These are phyloP conservation scores for Eragrostis nindensis DNA, from an alignment of 176 grass and related monocot species.

Conservation along the genomic window DNA sequence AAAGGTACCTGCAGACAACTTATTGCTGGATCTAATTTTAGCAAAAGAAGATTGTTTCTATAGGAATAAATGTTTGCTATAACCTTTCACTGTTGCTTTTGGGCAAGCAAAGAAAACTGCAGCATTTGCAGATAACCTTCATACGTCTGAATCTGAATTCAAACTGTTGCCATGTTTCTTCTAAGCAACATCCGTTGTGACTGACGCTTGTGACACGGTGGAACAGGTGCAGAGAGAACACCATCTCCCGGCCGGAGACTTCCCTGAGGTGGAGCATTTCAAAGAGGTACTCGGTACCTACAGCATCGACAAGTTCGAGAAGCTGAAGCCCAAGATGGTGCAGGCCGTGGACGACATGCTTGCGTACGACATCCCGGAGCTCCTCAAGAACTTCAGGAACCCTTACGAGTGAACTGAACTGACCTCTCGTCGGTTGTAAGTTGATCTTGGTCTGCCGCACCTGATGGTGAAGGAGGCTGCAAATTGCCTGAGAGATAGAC, in stretches of 20 bases:
- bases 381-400: constrained; percentile 84
- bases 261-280: constrained; percentile 87
- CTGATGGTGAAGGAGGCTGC: background rate
- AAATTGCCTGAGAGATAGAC: background rate
- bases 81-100: background rate
- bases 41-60: background rate
- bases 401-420: constrained; percentile 62
- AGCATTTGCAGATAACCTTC: background rate
- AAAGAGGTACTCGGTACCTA: constrained; percentile 76
- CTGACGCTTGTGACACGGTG: background rate
- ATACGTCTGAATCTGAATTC: background rate
- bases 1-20: constrained; percentile 60
- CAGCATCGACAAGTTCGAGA: constrained; percentile 98
- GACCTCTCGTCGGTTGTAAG: constrained; percentile 42
- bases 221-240: constrained; percentile 86
- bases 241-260: constrained; percentile 83
- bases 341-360: constrained; percentile 93
- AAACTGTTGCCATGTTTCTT: background rate
- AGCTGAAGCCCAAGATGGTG: constrained; percentile 89
- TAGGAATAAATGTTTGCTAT: background rate
- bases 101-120: background rate
- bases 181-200: background rate
- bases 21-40: background rate
- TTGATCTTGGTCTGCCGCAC: background rate
- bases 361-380: constrained; percentile 77